Percentiles rank a stretch among this genome's conserved stretches.
Conservation (phyloP, 306 rosid genomes). For the Lathyrus tuberosus region DNA sequence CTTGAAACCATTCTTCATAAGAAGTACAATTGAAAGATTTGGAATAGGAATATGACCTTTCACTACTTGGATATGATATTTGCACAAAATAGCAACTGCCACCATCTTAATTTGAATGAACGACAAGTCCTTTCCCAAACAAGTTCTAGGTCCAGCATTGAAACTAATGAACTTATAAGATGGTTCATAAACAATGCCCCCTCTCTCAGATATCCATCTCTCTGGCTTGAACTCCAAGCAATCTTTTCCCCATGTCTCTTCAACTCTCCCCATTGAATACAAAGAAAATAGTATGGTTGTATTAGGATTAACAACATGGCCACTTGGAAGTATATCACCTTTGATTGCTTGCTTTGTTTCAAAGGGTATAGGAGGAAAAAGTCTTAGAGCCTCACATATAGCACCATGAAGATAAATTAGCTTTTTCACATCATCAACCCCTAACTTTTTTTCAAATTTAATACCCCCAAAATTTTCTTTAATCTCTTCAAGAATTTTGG, state of each 20-base stretch:
- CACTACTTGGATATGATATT: conserved; percentile 41
- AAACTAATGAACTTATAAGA: no score
- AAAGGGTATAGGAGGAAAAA: conserved; percentile 55
- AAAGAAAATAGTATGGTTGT: conserved; percentile 33
- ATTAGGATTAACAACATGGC: conserved; percentile 40
- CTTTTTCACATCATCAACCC: conserved; percentile 32
- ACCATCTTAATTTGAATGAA: no score
- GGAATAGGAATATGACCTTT: conserved; percentile 35
- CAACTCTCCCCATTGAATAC: conserved; percentile 61
- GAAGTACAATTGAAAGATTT: conserved; percentile 43
- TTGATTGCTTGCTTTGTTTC: conserved; percentile 36
- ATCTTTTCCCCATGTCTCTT: conserved; percentile 34
- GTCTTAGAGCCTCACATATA: conserved; percentile 52
- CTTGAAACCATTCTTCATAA: conserved; percentile 54
- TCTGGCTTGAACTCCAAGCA: no score
- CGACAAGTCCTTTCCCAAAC: no score
- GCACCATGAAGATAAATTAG: conserved; percentile 59
- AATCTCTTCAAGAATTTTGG: no score
- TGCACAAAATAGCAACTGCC: not conserved
- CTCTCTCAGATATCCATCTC: no score
- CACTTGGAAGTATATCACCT: conserved; percentile 54
- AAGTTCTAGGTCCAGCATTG: no score
- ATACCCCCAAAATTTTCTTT: no score
- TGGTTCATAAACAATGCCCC: not conserved
- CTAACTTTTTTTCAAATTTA: not conserved